Percentiles rank a stretch among this genome's conserved stretches.
Conservation (phyloP, 768 basidiomycete species). For the Strobilomyces dryophilus region DNA sequence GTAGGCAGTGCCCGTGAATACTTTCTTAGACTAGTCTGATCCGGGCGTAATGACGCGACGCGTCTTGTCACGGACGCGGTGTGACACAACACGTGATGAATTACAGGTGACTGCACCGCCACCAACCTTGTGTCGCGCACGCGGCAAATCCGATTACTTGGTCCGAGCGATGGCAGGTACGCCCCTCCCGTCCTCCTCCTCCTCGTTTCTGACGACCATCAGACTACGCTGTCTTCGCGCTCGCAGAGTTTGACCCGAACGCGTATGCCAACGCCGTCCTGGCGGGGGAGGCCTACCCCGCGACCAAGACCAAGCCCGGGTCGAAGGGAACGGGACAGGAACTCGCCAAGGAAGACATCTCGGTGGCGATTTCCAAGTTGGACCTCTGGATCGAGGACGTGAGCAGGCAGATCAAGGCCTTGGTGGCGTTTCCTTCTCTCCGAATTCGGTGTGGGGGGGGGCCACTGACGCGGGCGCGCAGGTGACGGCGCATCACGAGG, state of each 20-base stretch:
- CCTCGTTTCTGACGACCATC: background rate
- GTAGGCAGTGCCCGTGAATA: conserved; percentile 10
- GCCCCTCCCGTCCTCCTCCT: background rate
- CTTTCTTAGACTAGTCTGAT: conserved; percentile 20
- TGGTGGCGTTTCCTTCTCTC: conserved; percentile 46
- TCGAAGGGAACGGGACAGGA: conserved; percentile 31
- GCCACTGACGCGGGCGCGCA: conserved; percentile 24
- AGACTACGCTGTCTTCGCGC: conserved; percentile 79
- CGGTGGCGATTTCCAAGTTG: conserved; percentile 83
- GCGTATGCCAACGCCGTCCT: conserved; percentile 90
- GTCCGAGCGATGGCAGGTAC: conserved; percentile 1
- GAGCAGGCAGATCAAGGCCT: conserved; percentile 79
- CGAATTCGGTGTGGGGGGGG: no score
- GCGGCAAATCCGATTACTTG: background rate
- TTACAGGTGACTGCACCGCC: conserved; percentile 19
- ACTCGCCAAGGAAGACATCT: conserved; percentile 79
- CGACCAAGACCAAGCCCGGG: conserved; percentile 11
- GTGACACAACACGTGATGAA: conserved; percentile 29
- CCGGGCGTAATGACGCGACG: conserved; percentile 14
- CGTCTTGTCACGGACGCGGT: conserved; percentile 25
- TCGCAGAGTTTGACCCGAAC: conserved; percentile 75
- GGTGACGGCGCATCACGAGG: conserved; percentile 82
- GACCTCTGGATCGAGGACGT: conserved; percentile 89
- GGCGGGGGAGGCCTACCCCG: conserved; percentile 73
- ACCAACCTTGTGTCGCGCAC: background rate